Conservation (phyloP, 2,329 filamentous ascomycete genomes). For the Tolypocladium guangdongense region DNA sequence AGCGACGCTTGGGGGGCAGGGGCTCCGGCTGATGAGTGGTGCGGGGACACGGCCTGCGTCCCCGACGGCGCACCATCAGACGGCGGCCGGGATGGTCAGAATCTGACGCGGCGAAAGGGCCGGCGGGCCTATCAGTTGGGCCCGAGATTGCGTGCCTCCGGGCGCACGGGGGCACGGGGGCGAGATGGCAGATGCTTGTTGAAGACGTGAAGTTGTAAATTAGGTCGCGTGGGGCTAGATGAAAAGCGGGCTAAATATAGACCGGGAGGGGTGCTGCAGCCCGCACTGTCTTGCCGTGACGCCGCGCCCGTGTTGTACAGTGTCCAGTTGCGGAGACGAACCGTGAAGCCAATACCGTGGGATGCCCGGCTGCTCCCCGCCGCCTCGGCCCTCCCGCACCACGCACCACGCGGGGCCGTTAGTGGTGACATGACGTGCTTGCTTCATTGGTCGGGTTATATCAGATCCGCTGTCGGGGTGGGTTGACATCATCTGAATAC, state of each 20-base stretch:
- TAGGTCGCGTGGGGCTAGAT: slow-evolving; percentile 1
- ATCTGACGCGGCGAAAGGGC: background rate
- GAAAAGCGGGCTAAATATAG: background rate
- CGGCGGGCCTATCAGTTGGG: background rate
- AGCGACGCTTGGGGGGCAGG: background rate
- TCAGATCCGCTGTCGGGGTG: no score
- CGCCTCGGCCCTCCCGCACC: no score
- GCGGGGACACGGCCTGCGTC: background rate
- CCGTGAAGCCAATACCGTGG: no score
- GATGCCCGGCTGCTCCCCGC: no score
- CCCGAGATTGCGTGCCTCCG: background rate
- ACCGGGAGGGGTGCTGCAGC: slow-evolving; percentile 1
- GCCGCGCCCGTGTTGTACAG: background rate
- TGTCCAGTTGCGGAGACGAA: background rate
- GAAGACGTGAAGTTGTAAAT: slow-evolving; percentile 1
- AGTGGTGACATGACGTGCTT: no score
- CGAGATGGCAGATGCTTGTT: background rate
- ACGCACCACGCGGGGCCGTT: no score
- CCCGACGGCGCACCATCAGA: background rate
- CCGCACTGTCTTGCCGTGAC: background rate
- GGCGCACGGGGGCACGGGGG: background rate
- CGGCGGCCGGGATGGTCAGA: background rate
- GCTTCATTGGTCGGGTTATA: no score
- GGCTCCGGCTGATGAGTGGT: background rate
- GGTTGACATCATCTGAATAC: no score